Base-by-base conservation (phyloP, 2,329 filamentous ascomycete genomes). In the Colletotrichum orchidophilum region DNA sequence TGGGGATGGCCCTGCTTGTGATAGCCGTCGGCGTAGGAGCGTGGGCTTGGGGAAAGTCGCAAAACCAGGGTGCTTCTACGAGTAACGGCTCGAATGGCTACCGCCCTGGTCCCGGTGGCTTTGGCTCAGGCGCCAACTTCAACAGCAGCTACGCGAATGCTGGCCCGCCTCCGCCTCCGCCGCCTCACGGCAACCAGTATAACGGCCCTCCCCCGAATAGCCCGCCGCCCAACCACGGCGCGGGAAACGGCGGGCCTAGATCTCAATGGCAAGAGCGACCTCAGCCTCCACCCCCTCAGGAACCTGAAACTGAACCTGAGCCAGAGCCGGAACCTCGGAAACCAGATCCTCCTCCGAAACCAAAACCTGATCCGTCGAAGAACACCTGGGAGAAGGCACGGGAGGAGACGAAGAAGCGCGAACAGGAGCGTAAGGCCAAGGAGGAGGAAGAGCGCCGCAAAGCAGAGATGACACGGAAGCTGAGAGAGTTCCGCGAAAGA, bases 21-120 rank as follows among this genome's bases (percentile, higher is more conserved):
- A 80, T 94, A 15, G 90, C 89, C 6, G 91, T 97, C 29, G 94
- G 91, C 5, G 83, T 96, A 31, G 91, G 90, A 9, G 94, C 93
- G 3, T 97, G 95, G 94, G 90, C 91, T 2, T 73, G 71, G 73
- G 73, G 73, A 7, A 73, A 73, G 46, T 74, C 71, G 13, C 73
- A 74, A 13, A 50, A 26, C 26, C 66, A 73, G 63, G 24, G 31
- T 84, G 92, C 75, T 18, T 57, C 73, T 26, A 65, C 71, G 24
- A 35, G 66, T 33, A 70, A 62, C 21, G 68, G 68, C 42, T 13
- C 64, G 5, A 53, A 26, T 49, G 54, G 55, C 65, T 65, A 64
- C 72, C 55, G 50, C 46, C 24, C 64, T 53, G 49, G 72, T 11
- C 65, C 65, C 5, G 63, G 71, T 13, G 65, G 65, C n/a, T 74